A percentile compares a stretch with the other conserved stretches of the same genome.
These are phyloP conservation scores for Diaporthe aspalathi DNA, from an alignment of 2,329 filamentous ascomycete species.

Conservation along the genomic window DNA sequence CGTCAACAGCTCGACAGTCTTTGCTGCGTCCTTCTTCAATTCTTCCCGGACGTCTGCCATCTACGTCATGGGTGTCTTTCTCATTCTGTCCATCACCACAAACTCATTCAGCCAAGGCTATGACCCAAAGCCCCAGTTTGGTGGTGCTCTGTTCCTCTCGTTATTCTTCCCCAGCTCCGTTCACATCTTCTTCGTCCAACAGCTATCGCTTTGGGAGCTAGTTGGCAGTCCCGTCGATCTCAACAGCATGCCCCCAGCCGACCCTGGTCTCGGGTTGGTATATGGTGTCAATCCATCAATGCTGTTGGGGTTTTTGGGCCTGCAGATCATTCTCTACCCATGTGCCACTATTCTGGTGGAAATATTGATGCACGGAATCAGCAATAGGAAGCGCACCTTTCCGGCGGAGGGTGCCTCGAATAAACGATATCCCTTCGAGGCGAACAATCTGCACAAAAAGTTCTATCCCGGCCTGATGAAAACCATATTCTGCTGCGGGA, in stretches of 20 bases:
- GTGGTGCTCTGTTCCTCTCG: background rate
- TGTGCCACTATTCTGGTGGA: slow-evolving; percentile 3
- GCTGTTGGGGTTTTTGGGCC: background rate
- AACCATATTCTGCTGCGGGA: background rate
- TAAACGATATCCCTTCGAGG: background rate
- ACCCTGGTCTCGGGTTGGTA: background rate
- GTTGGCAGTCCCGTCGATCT: background rate
- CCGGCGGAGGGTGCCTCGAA: background rate
- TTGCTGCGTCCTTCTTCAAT: slow-evolving; percentile 1
- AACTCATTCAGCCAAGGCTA: background rate
- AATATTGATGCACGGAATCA: slow-evolving; percentile 1
- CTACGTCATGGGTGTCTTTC: slow-evolving; percentile 1
- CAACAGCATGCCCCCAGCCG: background rate
- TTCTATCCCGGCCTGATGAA: slow-evolving; percentile 3
- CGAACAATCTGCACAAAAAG: background rate
- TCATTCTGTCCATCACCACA: background rate
- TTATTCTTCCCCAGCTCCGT: background rate
- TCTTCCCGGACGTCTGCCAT: background rate
- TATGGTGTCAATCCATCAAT: background rate
- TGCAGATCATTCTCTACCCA: background rate
- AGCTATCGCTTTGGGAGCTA: background rate
- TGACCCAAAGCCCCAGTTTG: background rate
- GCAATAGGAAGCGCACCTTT: background rate
- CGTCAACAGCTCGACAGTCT: slow-evolving; percentile 7
- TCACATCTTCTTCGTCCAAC: background rate